Conservation (phyloP, 768 basidiomycete genomes). For the Austroboletus festivus region DNA sequence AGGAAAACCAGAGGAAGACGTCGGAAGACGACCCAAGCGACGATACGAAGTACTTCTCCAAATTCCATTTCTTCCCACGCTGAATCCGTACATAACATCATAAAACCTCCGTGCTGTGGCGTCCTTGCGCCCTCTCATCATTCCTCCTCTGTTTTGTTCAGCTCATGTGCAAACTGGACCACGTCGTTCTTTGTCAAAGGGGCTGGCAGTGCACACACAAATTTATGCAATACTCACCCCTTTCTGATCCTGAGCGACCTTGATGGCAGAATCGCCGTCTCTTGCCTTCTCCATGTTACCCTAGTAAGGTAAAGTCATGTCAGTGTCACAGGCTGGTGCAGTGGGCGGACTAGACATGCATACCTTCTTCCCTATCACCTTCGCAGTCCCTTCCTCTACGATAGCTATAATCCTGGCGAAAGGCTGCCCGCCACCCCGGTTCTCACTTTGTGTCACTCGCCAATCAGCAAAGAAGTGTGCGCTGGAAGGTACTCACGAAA, state of each 20-base stretch:
- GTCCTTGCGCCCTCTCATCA: neutral
- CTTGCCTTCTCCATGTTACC: conserved; percentile 42
- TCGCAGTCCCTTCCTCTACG: conserved; percentile 40
- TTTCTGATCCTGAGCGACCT: conserved; percentile 42
- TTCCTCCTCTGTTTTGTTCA: conserved; percentile 40
- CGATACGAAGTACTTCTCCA: conserved; percentile 12
- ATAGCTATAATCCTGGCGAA: conserved; percentile 39
- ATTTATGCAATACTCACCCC: conserved; percentile 35
- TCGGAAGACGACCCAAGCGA: conserved; percentile 12
- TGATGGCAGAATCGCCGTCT: conserved; percentile 45
- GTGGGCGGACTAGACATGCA: neutral
- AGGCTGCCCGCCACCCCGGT: conserved; percentile 33
- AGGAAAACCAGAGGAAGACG: conserved; percentile 10
- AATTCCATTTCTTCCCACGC: conserved; percentile 31
- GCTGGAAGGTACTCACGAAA: conserved; percentile 29
- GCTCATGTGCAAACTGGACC: conserved; percentile 49
- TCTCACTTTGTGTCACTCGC: conserved; percentile 27
- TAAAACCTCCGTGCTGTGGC: conserved; percentile 3
- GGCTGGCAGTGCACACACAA: no score
- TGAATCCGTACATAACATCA: conserved; percentile 5
- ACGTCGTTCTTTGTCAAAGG: conserved; percentile 40
- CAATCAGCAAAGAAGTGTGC: neutral
- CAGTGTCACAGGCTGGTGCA: neutral
- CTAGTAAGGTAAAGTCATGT: conserved; percentile 12
- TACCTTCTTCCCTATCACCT: conserved; percentile 47